Base-by-base conservation (phyloP, 1,284 basidiomycete genomes). In the Ceratobasidium sp. region DNA sequence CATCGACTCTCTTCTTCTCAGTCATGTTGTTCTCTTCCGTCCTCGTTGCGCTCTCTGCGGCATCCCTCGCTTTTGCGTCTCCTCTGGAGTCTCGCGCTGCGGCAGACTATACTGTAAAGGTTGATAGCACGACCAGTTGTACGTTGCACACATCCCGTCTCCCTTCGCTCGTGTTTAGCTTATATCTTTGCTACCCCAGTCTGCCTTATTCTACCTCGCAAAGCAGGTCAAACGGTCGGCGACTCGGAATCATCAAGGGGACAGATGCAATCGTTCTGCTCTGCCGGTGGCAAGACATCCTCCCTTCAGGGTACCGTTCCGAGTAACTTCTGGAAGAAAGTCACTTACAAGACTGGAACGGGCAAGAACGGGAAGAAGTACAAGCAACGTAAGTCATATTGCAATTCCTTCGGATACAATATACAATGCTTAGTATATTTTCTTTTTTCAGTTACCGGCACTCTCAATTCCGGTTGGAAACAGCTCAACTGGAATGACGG, bases 401-500 rank as follows among this genome's bases (percentile, higher is more conserved):
- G 39, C 23, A 6, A 58, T 7, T 20, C 10, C 1, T 72, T n/a
- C n/a, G 33, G 2, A n/a, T n/a, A 51, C 13, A 10, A 23, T 23
- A 23, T 15, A 12, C 28, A 0, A 2, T 67, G 33, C n/a, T 58
- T 3, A 28, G 6, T 3, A 42, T 63, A 23, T 42, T 12, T 39
- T 6, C 7, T 15, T 1, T 10, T 10, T 56, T 58, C 56, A 79
- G 79, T 80, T 18, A 80, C 78, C 42, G 79, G 79, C 26, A 46
- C 73, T 46, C 72, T 79, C 68, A 77, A 51, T 28, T 28, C 20
- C 26, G 64, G 46, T 28, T 56, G 61, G 51, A 56, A 76, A 55
- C 76, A 77, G 2, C 77, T 83, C 1, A 70, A 78, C 23, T 39
- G 80, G 20, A 61, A 68, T 76, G 82, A 84, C 79, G 33, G 33